Conservation (phyloP, 805 yeast species). For the Candida adriatica region DNA sequence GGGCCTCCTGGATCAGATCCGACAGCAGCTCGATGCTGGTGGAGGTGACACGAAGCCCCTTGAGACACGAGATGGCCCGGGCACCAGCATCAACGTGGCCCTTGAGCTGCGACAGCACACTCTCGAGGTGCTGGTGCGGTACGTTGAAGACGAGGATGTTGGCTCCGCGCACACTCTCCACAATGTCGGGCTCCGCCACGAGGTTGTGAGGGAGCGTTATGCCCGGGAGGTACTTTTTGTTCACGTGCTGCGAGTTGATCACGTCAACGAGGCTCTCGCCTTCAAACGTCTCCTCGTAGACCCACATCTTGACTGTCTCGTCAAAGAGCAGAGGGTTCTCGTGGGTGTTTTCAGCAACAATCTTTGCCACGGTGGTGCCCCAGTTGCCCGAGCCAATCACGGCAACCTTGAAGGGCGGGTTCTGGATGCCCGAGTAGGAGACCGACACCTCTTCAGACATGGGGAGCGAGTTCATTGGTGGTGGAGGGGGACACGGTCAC, state of each 20-base stretch:
- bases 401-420: constrained; percentile 44
- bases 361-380: constrained; percentile 95
- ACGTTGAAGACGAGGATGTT: constrained; percentile 86
- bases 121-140: constrained; percentile 88
- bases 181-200: constrained; percentile 74
- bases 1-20: constrained; percentile 61
- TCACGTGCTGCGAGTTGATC: constrained; percentile 82
- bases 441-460: constrained; percentile 7
- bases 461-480: no score
- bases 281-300: constrained; percentile 67
- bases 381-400: constrained; percentile 97
- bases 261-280: constrained; percentile 80
- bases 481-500: no score
- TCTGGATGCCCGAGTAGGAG: constrained; percentile 16
- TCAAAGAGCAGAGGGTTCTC: constrained; percentile 66
- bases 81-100: constrained; percentile 63
- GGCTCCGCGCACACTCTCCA: constrained; percentile 65
- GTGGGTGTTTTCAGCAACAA: constrained; percentile 78
- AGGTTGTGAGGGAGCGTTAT: constrained; percentile 76
- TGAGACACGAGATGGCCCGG: constrained; percentile 88
- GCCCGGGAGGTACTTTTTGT: constrained; percentile 84
- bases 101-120: constrained; percentile 62
- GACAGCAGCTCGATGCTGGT: constrained; percentile 77
- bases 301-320: constrained; percentile 86
- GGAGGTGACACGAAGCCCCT: constrained; percentile 82